Percentiles rank a stretch among this genome's conserved stretches.
These are phyloP conservation scores for Excoecaria cochinchinensis DNA, from an alignment of 345 rosid genomes.

Conservation along the genomic window DNA sequence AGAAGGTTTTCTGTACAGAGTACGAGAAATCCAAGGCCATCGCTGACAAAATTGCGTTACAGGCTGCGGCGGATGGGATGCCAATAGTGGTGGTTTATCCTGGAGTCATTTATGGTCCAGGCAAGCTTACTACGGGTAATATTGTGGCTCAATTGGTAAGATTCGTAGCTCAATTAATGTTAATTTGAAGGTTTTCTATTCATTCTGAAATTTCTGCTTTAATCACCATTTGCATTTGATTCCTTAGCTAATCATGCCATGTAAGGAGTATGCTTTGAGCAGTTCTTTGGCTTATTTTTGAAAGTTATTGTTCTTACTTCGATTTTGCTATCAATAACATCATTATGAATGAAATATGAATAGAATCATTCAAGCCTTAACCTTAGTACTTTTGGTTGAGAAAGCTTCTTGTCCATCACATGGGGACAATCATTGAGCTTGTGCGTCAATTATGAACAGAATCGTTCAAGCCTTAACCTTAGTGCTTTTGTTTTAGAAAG, in stretches of 20 bases:
- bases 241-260: background rate
- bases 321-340: background rate
- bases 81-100: slow-evolving; percentile 73
- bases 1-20: slow-evolving; percentile 73
- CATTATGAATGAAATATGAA: too few relatives aligned
- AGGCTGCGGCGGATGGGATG: slow-evolving; percentile 65
- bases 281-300: background rate
- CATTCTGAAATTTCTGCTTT: background rate
- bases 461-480: too few relatives aligned
- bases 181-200: background rate
- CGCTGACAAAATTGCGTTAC: slow-evolving; percentile 75
- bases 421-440: background rate
- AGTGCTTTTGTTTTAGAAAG: too few relatives aligned
- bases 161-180: slow-evolving; percentile 4
- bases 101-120: slow-evolving; percentile 83
- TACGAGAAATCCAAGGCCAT: slow-evolving; percentile 74
- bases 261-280: background rate
- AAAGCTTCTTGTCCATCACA: background rate
- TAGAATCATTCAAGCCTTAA: background rate
- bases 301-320: too few relatives aligned
- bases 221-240: background rate
- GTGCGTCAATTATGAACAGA: too few relatives aligned
- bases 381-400: background rate
- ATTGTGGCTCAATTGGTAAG: slow-evolving; percentile 68
- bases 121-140: slow-evolving; percentile 80